Conservation (phyloP, 441 rosid genomes). For the Gossypium laxum region DNA sequence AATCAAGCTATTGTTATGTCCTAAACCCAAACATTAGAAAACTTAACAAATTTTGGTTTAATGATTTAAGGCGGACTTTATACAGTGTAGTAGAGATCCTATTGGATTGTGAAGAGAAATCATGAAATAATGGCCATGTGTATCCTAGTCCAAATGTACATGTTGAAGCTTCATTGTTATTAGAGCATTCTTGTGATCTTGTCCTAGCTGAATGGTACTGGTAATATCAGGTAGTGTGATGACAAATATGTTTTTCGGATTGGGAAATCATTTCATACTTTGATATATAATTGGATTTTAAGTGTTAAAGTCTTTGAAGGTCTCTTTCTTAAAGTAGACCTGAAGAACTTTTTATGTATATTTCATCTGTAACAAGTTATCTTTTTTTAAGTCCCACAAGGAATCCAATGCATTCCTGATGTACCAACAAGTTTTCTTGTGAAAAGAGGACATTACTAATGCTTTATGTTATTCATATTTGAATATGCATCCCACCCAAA, state of each 20-base stretch:
- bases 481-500: neutral
- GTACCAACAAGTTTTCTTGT: neutral
- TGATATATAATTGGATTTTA: neutral
- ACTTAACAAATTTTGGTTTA: neutral
- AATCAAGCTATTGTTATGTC: neutral
- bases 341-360: neutral
- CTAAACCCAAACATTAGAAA: neutral
- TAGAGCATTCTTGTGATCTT: neutral
- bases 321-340: neutral
- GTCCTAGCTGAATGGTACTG: neutral
- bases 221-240: neutral
- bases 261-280: neutral
- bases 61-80: neutral
- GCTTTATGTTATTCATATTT: neutral
- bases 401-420: neutral
- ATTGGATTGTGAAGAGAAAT: neutral
- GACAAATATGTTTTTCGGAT: neutral
- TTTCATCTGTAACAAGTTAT: neutral
- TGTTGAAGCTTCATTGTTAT: neutral
- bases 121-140: neutral
- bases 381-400: neutral
- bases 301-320: neutral
- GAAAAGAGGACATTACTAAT: neutral
- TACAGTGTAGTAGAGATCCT: neutral
- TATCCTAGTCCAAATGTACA: neutral